Conservation (phyloP, 345 rosid species). For the Ceriops tagal region DNA sequence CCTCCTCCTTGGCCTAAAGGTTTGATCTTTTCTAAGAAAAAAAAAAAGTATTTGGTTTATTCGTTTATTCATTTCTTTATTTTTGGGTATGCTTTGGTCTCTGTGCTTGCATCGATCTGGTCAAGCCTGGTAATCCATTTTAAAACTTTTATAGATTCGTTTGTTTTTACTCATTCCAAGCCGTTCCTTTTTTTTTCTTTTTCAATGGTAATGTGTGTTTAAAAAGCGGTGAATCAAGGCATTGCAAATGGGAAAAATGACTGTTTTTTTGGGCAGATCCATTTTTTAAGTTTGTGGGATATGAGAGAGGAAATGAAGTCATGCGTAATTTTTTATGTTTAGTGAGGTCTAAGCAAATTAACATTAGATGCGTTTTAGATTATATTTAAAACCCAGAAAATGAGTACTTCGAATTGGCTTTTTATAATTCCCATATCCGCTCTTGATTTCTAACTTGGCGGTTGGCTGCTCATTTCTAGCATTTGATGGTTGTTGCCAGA, state of each 20-base stretch:
- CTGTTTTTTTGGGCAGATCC: background rate
- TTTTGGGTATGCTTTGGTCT: no score
- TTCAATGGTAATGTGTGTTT: background rate
- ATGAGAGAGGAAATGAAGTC: background rate
- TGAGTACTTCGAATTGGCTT: slow-evolving; percentile 1
- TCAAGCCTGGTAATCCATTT: no score
- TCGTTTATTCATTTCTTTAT: background rate
- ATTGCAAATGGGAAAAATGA: background rate
- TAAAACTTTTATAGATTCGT: background rate
- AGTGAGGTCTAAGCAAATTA: background rate
- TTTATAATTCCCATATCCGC: slow-evolving; percentile 14
- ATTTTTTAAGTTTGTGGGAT: background rate
- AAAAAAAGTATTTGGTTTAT: background rate
- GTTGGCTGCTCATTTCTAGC: slow-evolving; percentile 8
- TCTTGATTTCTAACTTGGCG: background rate
- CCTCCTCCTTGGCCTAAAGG: slow-evolving; percentile 49
- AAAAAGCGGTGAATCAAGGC: background rate
- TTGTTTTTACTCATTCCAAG: background rate
- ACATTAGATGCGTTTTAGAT: background rate
- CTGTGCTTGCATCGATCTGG: no score
- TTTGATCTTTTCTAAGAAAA: slow-evolving; percentile 26
- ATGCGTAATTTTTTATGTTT: background rate
- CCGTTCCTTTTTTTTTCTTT: background rate
- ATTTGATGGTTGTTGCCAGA: slow-evolving; percentile 32
- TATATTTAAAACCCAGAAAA: no score